phyloP scores from a whole-genome alignment of 768 basidiomycete species.

The Heimioporus sp. region DNA sequence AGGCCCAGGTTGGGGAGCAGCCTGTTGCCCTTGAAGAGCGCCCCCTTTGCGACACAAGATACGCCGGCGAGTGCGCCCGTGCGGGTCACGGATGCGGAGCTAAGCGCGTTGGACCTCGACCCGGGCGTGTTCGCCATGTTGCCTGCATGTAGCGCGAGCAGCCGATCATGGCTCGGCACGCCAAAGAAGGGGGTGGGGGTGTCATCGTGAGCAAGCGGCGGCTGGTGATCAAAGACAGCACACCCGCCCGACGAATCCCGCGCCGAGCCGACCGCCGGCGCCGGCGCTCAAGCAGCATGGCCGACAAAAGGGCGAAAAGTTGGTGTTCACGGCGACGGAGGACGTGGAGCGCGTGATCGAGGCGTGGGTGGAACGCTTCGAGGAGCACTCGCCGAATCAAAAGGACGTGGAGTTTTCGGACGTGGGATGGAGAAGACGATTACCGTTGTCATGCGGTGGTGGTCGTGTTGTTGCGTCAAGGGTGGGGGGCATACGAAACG shows the following conservation, averaged over 20 bases:
- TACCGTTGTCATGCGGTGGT: slow-evolving; percentile 78
- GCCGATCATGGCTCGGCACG: slow-evolving; percentile 54
- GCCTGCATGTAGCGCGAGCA: slow-evolving; percentile 75
- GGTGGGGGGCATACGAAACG: slow-evolving; percentile 59
- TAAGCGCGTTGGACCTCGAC: slow-evolving; percentile 69
- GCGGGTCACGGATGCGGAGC: slow-evolving; percentile 52
- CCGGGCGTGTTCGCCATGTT: slow-evolving; percentile 64
- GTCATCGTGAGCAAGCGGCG: slow-evolving; percentile 41
- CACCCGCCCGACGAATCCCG: slow-evolving; percentile 44
- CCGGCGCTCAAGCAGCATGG: slow-evolving; percentile 58
- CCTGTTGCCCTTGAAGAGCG: slow-evolving; percentile 37
- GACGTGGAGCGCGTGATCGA: slow-evolving; percentile 75
- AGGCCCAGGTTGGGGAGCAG: slow-evolving; percentile 46
- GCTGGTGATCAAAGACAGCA: slow-evolving; percentile 44
- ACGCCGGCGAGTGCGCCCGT: slow-evolving; percentile 29
- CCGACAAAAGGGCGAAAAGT: slow-evolving; percentile 48
- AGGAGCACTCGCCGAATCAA: slow-evolving; percentile 59
- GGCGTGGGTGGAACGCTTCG: slow-evolving; percentile 70
- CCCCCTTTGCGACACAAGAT: slow-evolving; percentile 37
- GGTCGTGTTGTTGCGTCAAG: slow-evolving; percentile 68
- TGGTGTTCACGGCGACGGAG: slow-evolving; percentile 58
- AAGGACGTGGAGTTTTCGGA: slow-evolving; percentile 73
- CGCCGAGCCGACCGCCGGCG: slow-evolving; percentile 48
- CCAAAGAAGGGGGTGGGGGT: slow-evolving; percentile 32
- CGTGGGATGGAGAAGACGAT: slow-evolving; percentile 67